phyloP scores from a whole-genome alignment of 306 rosid genomes.

The Lablab purpureus region DNA sequence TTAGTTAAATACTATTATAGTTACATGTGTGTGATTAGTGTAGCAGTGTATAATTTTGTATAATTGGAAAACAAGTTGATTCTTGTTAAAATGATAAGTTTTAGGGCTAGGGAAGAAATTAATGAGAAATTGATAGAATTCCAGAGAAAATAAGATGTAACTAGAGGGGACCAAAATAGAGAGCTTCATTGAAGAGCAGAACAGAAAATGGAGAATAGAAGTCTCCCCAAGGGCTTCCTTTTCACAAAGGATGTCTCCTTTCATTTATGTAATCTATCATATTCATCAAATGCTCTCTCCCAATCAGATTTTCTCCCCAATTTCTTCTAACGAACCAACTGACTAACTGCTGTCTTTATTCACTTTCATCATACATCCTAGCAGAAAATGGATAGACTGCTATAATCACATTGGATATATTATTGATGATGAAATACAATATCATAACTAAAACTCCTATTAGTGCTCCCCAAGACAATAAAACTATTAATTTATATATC shows the following conservation, averaged over 20 bases:
- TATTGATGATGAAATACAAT: background rate
- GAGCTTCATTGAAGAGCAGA: background rate
- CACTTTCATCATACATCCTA: background rate
- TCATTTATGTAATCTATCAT: background rate
- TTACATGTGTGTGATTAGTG: constrained; percentile 21
- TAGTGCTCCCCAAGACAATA: background rate
- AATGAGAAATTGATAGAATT: background rate
- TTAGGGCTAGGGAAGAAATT: constrained; percentile 23
- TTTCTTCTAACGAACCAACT: background rate
- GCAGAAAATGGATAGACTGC: background rate
- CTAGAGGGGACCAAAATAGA: background rate
- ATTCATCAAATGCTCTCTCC: background rate
- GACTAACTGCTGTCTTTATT: background rate
- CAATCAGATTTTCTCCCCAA: background rate
- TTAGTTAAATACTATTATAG: constrained; percentile 8
- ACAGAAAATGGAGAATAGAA: background rate
- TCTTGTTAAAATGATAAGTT: constrained; percentile 10
- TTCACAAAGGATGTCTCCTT: background rate
- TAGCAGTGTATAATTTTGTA: background rate
- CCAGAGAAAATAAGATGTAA: background rate
- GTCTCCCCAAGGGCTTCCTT: background rate
- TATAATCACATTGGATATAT: background rate
- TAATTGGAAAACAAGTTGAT: constrained; percentile 13
- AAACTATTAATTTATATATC: background rate
- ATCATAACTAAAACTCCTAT: background rate